Percentiles rank a stretch among this genome's conserved stretches.
Conservation (phyloP, 768 basidiomycete genomes). For the Gymnopilus dilepis region DNA sequence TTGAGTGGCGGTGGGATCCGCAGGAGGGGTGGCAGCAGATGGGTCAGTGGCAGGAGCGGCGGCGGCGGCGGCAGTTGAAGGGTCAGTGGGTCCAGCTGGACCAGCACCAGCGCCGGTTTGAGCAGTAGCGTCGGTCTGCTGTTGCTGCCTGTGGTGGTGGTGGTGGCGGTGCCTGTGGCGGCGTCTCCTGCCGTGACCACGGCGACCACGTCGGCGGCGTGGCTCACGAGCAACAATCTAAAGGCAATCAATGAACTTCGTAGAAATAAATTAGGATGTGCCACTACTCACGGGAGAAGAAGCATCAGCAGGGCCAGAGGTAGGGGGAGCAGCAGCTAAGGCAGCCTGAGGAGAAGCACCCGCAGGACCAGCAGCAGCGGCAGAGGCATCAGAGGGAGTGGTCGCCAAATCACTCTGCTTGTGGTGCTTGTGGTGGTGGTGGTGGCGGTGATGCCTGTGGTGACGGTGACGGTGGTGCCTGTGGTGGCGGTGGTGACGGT, state of each 20-base stretch:
- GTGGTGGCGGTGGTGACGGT: conserved; percentile 6
- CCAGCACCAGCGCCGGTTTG: neutral
- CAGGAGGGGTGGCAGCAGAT: conserved; percentile 5
- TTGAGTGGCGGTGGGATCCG: neutral
- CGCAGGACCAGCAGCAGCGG: conserved; percentile 2
- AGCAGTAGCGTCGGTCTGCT: conserved; percentile 3
- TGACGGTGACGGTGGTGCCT: conserved; percentile 11
- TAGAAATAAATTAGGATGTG: neutral
- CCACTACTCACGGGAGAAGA: conserved; percentile 1
- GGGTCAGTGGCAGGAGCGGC: conserved; percentile 8
- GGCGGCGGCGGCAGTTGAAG: conserved; percentile 2
- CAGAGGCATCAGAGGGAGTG: conserved; percentile 4
- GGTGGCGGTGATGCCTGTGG: conserved; percentile 6
- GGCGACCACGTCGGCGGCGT: neutral
- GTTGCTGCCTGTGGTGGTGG: neutral
- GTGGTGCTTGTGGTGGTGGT: neutral
- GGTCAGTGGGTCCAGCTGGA: neutral
- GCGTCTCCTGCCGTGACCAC: too few species aligned
- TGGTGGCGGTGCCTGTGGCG: neutral
- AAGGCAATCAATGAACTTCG: neutral
- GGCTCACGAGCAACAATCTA: neutral
- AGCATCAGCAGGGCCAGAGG: neutral
- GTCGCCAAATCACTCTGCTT: neutral
- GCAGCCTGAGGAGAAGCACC: conserved; percentile 4
- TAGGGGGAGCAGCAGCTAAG: conserved; percentile 5